These are phyloP conservation scores for Imleria badia DNA, from an alignment of 768 basidiomycete genomes.

Conservation along the genomic window DNA sequence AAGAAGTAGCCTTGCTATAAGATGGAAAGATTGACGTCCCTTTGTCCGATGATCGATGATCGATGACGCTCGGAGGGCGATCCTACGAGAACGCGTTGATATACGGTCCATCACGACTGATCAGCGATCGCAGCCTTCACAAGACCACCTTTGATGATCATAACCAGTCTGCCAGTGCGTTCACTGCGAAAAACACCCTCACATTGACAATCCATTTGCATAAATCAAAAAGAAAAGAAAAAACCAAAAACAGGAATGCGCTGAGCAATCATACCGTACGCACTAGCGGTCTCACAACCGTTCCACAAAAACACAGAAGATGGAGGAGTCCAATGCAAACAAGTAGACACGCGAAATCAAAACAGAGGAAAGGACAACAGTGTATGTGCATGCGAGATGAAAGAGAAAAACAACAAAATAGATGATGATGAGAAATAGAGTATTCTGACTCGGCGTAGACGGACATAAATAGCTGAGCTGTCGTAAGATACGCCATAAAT, in stretches of 20 bases:
- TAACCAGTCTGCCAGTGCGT: not conserved
- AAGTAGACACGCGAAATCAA: constrained; percentile 2
- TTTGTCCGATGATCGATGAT: no score
- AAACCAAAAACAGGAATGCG: constrained; percentile 20
- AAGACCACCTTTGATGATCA: no score
- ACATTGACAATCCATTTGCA: constrained; percentile 9
- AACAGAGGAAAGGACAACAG: not conserved
- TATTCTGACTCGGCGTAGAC: constrained; percentile 25
- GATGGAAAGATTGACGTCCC: no score
- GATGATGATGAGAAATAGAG: not conserved
- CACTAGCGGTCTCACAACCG: constrained; percentile 23
- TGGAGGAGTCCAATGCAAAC: constrained; percentile 20
- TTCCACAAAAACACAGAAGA: constrained; percentile 12
- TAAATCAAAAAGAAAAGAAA: constrained; percentile 11
- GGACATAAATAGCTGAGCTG: constrained; percentile 30
- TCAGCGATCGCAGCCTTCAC: no score
- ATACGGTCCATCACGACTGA: no score
- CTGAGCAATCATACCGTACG: constrained; percentile 17
- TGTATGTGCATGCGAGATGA: constrained; percentile 2
- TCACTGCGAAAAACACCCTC: not conserved
- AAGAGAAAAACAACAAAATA: not conserved
- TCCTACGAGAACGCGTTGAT: no score
- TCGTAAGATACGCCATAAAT: constrained; percentile 35
- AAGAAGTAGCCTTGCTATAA: no score
- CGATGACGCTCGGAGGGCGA: no score